These are phyloP conservation scores for Mortierella sp. DNA, from an alignment of 371 early-diverging fungal species.

Conservation along the genomic window DNA sequence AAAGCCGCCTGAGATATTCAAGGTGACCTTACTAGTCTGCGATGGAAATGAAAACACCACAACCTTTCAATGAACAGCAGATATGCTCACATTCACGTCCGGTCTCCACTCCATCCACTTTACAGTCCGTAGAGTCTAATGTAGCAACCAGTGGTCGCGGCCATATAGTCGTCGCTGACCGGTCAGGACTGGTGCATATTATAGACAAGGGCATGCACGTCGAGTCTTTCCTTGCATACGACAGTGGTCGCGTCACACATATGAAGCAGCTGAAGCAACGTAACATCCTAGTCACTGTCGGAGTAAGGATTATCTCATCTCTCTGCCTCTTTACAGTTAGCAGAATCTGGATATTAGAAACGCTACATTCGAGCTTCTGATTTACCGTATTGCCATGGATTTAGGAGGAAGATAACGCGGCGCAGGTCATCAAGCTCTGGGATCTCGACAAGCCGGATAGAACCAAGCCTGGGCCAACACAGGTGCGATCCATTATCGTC, in stretches of 20 bases:
- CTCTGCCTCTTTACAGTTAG: too few relatives aligned
- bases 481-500: slow-evolving; percentile 77
- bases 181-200: slow-evolving; percentile 70
- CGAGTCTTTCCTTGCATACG: slow-evolving; percentile 77
- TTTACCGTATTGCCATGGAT: not conserved
- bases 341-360: too few relatives aligned
- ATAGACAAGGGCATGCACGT: slow-evolving; percentile 76
- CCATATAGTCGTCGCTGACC: slow-evolving; percentile 66
- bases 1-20: slow-evolving; percentile 73
- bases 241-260: slow-evolving; percentile 81
- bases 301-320: slow-evolving; percentile 60
- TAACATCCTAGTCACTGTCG: slow-evolving; percentile 77
- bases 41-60: not conserved
- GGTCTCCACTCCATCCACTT: not conserved
- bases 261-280: slow-evolving; percentile 81
- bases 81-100: not conserved
- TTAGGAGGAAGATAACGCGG: slow-evolving; percentile 66
- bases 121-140: slow-evolving; percentile 61
- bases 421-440: slow-evolving; percentile 82
- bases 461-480: slow-evolving; percentile 66
- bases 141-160: slow-evolving; percentile 69
- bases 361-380: too few relatives aligned
- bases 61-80: not conserved
- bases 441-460: slow-evolving; percentile 75
- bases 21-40: slow-evolving; percentile 53